A percentile compares a stretch with the other conserved stretches of the same genome.
Evolutionary conservation across 139 green algal genomes (phyloP).

Genomic region (Nannochloris sp.): DNA sequence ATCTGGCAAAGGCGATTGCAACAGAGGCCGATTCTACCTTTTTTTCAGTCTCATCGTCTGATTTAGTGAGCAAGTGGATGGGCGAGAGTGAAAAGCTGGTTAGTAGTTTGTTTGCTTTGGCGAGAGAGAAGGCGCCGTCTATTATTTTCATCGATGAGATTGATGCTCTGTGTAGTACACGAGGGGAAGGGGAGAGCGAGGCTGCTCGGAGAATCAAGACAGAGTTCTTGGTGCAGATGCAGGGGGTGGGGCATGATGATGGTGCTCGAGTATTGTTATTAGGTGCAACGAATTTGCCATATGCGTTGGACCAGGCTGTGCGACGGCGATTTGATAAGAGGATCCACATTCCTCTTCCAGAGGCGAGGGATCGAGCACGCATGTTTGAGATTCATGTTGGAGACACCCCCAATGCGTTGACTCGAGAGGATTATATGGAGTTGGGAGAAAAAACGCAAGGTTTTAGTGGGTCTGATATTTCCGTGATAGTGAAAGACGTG

Average conservation of each 20-base stretch:
- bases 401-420: conserved; percentile 81
- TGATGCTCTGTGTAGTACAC: conserved; percentile 72
- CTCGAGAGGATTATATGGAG: conserved; percentile 69
- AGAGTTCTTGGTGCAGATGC: conserved; percentile 97
- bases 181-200: conserved; percentile 89
- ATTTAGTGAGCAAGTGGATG: conserved; percentile 86
- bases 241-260: conserved; percentile 44
- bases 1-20: conserved; percentile 98
- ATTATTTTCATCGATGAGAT: conserved; percentile 99
- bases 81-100: conserved; percentile 98
- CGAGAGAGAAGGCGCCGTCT: conserved; percentile 80
- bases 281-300: conserved; percentile 94
- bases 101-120: conserved; percentile 84
- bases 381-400: conserved; percentile 97
- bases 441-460: conserved; percentile 76
- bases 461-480: conserved; percentile 81
- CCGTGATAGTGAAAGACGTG: conserved; percentile 88
- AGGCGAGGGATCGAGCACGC: conserved; percentile 68
- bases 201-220: conserved; percentile 97
- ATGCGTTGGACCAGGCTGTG: conserved; percentile 90
- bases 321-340: conserved; percentile 85
- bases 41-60: conserved; percentile 72
- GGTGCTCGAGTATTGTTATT: conserved; percentile 65
- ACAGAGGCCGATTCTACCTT: conserved; percentile 98
- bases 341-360: conserved; percentile 98